phyloP scores from a whole-genome alignment of 805 yeast species.

The Maudiozyma barnettii region DNA sequence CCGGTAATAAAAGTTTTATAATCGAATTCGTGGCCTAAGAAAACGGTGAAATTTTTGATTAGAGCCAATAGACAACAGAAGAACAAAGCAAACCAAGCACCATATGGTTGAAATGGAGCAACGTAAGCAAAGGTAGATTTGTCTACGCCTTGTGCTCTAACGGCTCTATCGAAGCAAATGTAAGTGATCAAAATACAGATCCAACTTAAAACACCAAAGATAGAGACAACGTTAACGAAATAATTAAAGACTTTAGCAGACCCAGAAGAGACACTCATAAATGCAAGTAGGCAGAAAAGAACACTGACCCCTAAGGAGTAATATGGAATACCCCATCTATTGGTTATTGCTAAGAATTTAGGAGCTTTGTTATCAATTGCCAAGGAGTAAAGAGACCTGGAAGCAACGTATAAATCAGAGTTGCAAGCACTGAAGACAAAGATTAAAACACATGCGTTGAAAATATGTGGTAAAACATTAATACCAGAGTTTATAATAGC shows the following conservation, averaged over 20 bases:
- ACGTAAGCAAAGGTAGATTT: slow-evolving; percentile 46
- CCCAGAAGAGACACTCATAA: slow-evolving; percentile 52
- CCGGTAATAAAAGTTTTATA: slow-evolving; percentile 67
- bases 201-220: slow-evolving; percentile 71
- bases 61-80: slow-evolving; percentile 47
- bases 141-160: slow-evolving; percentile 56
- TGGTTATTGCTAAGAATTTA: slow-evolving; percentile 51
- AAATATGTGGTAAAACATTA: slow-evolving; percentile 56
- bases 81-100: slow-evolving; percentile 47
- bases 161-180: slow-evolving; percentile 54
- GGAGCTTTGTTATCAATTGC: slow-evolving; percentile 72
- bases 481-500: slow-evolving; percentile 61
- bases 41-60: slow-evolving; percentile 65
- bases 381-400: slow-evolving; percentile 65
- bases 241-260: slow-evolving; percentile 53
- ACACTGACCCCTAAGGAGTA: slow-evolving; percentile 44
- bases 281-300: slow-evolving; percentile 55
- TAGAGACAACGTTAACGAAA: slow-evolving; percentile 68
- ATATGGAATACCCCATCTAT: slow-evolving; percentile 62
- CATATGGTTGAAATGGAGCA: slow-evolving; percentile 65
- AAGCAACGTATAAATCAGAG: slow-evolving; percentile 67
- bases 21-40: slow-evolving; percentile 50
- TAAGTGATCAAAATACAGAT: slow-evolving; percentile 59
- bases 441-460: slow-evolving; percentile 68
- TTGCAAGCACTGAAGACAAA: slow-evolving; percentile 77